Base-by-base conservation (phyloP, 2,329 filamentous ascomycete genomes). In the Hansfordia pulvinata region DNA sequence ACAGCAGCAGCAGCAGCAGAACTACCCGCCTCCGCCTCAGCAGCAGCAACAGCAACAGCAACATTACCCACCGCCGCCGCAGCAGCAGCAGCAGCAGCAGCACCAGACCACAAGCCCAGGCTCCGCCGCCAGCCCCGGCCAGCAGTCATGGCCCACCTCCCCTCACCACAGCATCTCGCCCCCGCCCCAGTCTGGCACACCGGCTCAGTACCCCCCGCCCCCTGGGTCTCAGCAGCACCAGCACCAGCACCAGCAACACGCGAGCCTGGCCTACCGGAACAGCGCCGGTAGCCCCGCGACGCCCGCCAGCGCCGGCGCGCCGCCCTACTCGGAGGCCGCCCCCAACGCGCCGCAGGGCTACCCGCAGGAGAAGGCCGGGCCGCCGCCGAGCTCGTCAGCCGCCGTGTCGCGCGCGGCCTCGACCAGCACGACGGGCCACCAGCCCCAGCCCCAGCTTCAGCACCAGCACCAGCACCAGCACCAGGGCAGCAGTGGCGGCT, bases 251-350 rank as follows among this genome's bases (percentile, higher is more conserved):
- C 37, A 37, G 17, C 42, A 47, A 19, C 46, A 51, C 23, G 35
- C 39, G 19, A 44, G 38, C 17, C 38, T 60, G 4, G 47, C 57
- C 5, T 33, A 52, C 20, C 39, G 41, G 44, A 56, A 49, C 31
- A 49, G 41, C 44, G 38, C 23, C 30, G 43, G 13, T 41, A 53
- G 26, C 29, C 43, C 35, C 27, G 42, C 35, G 40, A 44, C 11
- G 33, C 34, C 30, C 10, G 15, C 19, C 14, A 20, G 25, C 9
- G 29, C 20, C 6, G 29, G 24, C 15, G 40, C 35, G 6, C 45
- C 46, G 3, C 18, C 41, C 4, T 48, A 49, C 27, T 33, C 40
- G 1, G 38, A 46, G 2, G 36, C 30, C 10, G 27, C 34, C 9
- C 34, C 38, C 2, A 41, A 37, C 17, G 35, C 32, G 2, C 19